These are phyloP conservation scores for Diversispora epigaea DNA, from an alignment of 192 early-diverging fungal genomes.

Conservation along the genomic window DNA sequence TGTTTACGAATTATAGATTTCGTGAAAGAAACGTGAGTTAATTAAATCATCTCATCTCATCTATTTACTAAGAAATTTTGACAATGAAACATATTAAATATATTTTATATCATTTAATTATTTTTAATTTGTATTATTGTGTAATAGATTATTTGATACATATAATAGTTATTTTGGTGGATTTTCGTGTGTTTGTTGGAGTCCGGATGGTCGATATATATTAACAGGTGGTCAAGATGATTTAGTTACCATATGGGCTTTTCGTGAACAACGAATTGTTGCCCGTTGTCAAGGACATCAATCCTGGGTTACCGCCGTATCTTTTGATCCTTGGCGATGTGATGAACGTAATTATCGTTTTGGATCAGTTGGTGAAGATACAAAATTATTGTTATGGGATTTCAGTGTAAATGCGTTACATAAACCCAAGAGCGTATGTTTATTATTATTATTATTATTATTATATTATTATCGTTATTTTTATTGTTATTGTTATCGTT, in stretches of 20 bases:
- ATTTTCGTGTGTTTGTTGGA: slow-evolving; percentile 84
- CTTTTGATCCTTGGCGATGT: slow-evolving; percentile 82
- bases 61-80: not conserved
- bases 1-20: slow-evolving; percentile 76
- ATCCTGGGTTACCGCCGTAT: slow-evolving; percentile 83
- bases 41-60: too few species aligned
- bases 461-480: not conserved
- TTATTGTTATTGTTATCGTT: not conserved
- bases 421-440: slow-evolving; percentile 65
- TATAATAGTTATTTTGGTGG: slow-evolving; percentile 86
- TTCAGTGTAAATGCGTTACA: slow-evolving; percentile 78
- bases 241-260: slow-evolving; percentile 84
- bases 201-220: slow-evolving; percentile 83
- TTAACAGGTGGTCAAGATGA: slow-evolving; percentile 93
- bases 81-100: slow-evolving; percentile 4
- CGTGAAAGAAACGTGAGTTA: slow-evolving; percentile 51
- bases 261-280: slow-evolving; percentile 71
- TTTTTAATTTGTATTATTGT: not conserved
- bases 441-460: slow-evolving; percentile 9
- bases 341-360: slow-evolving; percentile 82
- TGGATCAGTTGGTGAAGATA: slow-evolving; percentile 88
- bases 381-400: slow-evolving; percentile 88
- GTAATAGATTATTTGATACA: slow-evolving; percentile 64
- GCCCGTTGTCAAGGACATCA: slow-evolving; percentile 89
- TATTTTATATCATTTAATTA: not conserved